Percentiles rank a stretch among this genome's conserved stretches.
Evolutionary conservation across 768 basidiomycete genomes (phyloP).

Genomic region (Pholiota microspora): DNA sequence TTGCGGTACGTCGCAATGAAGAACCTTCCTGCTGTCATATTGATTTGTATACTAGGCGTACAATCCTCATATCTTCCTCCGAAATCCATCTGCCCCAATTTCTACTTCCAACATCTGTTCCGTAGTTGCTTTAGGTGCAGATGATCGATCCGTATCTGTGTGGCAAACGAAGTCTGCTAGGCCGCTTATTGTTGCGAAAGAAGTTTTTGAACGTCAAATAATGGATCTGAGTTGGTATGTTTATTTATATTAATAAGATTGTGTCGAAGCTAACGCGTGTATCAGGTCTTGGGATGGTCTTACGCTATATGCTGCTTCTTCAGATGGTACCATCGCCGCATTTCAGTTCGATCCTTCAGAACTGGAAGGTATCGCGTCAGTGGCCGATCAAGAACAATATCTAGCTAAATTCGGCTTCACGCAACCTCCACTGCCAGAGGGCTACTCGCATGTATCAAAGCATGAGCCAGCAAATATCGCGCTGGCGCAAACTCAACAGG

Average conservation of each 20-base stretch:
- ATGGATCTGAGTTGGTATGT: slow-evolving; percentile 93
- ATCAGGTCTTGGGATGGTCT: slow-evolving; percentile 89
- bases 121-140: slow-evolving; percentile 90
- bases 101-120: slow-evolving; percentile 85
- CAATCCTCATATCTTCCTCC: slow-evolving; percentile 92
- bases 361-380: slow-evolving; percentile 77
- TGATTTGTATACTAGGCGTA: slow-evolving; percentile 54
- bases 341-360: slow-evolving; percentile 82
- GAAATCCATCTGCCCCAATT: slow-evolving; percentile 64
- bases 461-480: slow-evolving; percentile 26
- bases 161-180: slow-evolving; percentile 95
- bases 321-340: slow-evolving; percentile 91
- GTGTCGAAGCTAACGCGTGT: slow-evolving; percentile 4
- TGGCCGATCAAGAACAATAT: slow-evolving; percentile 73
- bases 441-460: slow-evolving; percentile 60
- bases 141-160: slow-evolving; percentile 90
- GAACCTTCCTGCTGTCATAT: neutral
- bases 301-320: slow-evolving; percentile 91
- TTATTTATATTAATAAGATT: slow-evolving; percentile 5
- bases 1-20: slow-evolving; percentile 60
- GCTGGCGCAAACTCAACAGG: slow-evolving; percentile 26
- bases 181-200: slow-evolving; percentile 89
- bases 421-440: slow-evolving; percentile 64
- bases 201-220: slow-evolving; percentile 92
- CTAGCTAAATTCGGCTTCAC: slow-evolving; percentile 78